Conservation (phyloP, 257 asterid genomes). For the Solanum peruvianum region DNA sequence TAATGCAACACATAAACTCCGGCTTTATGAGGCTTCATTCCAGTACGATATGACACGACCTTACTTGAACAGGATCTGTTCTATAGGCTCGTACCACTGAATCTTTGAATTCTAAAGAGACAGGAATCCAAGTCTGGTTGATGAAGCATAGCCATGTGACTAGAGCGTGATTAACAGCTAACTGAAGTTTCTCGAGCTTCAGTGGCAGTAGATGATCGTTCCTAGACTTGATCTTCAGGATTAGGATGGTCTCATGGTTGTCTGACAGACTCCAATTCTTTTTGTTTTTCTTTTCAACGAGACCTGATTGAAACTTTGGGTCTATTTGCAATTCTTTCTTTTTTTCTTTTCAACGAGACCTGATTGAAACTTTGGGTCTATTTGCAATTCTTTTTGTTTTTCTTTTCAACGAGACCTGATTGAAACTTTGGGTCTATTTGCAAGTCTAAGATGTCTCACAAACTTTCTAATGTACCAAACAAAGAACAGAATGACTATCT, state of each 20-base stretch:
- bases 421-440: no score
- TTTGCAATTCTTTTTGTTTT: no score
- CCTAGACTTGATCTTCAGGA: neutral
- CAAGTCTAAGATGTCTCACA: no score
- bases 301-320: no score
- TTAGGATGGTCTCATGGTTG: neutral
- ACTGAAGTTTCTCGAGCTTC: neutral
- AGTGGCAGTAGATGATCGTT: neutral
- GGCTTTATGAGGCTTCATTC: neutral
- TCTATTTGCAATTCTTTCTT: no score
- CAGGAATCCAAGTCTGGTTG: constrained; percentile 4
- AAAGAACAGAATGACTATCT: no score
- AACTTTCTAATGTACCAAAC: no score
- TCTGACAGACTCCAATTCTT: neutral
- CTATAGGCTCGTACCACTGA: neutral
- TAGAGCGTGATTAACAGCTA: constrained; percentile 3
- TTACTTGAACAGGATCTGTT: neutral
- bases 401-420: no score
- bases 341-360: neutral
- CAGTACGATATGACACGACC: neutral
- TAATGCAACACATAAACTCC: neutral
- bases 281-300: neutral
- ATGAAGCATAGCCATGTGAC: neutral
- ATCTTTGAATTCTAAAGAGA: neutral
- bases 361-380: no score